Evolutionary conservation across 305 asterid species (phyloP).

Genomic region (Solanum hybrid): DNA sequence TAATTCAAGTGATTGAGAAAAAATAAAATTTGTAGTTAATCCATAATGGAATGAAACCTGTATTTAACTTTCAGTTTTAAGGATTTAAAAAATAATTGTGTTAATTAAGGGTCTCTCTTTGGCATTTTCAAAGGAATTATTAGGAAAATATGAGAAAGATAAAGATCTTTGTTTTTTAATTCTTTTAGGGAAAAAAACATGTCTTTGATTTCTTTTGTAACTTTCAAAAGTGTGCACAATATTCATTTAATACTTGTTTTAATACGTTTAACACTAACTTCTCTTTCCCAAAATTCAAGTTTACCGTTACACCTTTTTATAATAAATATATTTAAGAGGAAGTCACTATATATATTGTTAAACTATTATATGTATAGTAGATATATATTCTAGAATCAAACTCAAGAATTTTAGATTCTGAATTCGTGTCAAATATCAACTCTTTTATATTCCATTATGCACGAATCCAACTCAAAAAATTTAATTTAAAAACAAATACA

Average conservation of each 20-base stretch:
- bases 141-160: neutral
- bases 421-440: neutral
- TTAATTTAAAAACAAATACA: neutral
- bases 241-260: neutral
- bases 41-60: neutral
- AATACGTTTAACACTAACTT: neutral
- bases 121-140: neutral
- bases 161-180: neutral
- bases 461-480: neutral
- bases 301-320: neutral
- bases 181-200: neutral
- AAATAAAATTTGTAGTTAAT: neutral
- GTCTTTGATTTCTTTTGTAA: neutral
- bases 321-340: neutral
- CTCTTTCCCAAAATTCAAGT: neutral
- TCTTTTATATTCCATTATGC: neutral
- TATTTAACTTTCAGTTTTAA: neutral
- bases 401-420: neutral
- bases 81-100: neutral
- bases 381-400: neutral
- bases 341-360: neutral
- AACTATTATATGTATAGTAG: neutral
- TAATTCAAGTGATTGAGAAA: neutral
- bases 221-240: neutral
- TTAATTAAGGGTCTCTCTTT: neutral